Evolutionary conservation across 495 filamentous ascomycete species (phyloP).

Genomic region (Tirmania nivea): DNA sequence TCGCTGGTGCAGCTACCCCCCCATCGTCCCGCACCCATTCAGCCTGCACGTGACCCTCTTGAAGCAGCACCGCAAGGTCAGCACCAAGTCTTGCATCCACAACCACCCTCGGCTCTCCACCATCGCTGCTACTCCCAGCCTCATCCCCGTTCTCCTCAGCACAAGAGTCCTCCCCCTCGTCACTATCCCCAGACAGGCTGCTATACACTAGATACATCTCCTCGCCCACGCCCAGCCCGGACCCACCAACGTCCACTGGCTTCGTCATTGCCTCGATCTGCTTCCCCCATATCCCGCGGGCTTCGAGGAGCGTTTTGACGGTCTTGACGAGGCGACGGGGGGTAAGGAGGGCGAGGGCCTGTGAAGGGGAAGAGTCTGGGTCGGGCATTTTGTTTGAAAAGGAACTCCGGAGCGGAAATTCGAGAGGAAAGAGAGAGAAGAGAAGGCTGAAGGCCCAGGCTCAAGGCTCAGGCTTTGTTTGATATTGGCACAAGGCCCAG

Average conservation of each 20-base stretch:
- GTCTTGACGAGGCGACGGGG: constrained; percentile 7
- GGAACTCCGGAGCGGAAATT: too few species aligned
- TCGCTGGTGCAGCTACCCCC: too few species aligned
- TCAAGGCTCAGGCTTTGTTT: too few species aligned
- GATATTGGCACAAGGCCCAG: too few species aligned
- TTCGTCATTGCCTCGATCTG: constrained; percentile 1
- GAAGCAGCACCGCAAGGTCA: not conserved
- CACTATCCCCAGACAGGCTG: too few species aligned
- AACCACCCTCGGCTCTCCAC: not conserved
- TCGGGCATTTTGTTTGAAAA: not conserved
- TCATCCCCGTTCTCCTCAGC: not conserved
- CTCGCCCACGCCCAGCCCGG: not conserved
- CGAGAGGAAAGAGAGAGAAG: too few species aligned
- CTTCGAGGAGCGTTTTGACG: constrained; percentile 9
- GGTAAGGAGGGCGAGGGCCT: constrained; percentile 3
- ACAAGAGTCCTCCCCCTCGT: not conserved
- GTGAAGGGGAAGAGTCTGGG: constrained; percentile 3
- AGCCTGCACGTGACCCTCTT: too few species aligned
- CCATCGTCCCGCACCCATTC: too few species aligned
- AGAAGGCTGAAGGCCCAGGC: too few species aligned
- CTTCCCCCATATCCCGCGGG: constrained; percentile 4
- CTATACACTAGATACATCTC: not conserved
- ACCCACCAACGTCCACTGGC: not conserved
- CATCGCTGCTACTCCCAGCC: not conserved
- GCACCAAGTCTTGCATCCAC: not conserved